These are phyloP conservation scores for Arachnopeziza araneosa DNA, from an alignment of 2,329 filamentous ascomycete genomes.

Conservation along the genomic window DNA sequence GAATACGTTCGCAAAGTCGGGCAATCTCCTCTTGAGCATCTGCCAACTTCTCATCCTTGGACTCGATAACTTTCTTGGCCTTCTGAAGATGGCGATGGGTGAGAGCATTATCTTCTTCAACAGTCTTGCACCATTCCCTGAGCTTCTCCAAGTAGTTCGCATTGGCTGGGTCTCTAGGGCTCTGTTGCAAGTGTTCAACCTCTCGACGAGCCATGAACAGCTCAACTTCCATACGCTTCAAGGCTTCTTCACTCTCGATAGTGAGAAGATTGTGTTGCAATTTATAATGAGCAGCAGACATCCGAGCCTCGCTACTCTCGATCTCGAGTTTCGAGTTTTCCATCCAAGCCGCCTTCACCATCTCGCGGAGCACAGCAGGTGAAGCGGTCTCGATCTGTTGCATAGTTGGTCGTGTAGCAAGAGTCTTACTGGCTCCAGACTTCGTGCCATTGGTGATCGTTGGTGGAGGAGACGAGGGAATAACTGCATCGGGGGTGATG, in stretches of 20 bases:
- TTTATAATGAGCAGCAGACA: slow-evolving; percentile 84
- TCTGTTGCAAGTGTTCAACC: slow-evolving; percentile 76
- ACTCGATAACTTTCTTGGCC: slow-evolving; percentile 72
- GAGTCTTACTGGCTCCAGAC: background rate
- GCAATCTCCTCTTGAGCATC: slow-evolving; percentile 69
- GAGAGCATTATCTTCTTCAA: slow-evolving; percentile 59
- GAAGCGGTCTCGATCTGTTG: slow-evolving; percentile 48
- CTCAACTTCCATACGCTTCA: slow-evolving; percentile 83
- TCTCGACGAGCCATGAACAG: slow-evolving; percentile 87
- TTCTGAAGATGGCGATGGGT: slow-evolving; percentile 61
- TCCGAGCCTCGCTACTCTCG: slow-evolving; percentile 60
- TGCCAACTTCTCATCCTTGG: slow-evolving; percentile 68
- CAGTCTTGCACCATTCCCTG: slow-evolving; percentile 59
- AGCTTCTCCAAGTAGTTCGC: slow-evolving; percentile 55
- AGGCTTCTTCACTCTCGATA: slow-evolving; percentile 77
- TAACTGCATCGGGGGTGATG: slow-evolving; percentile 10
- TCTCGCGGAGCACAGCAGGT: slow-evolving; percentile 49
- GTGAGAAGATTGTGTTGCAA: slow-evolving; percentile 80
- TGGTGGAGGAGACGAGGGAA: slow-evolving; percentile 26
- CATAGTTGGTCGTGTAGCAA: slow-evolving; percentile 34
- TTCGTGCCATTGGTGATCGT: slow-evolving; percentile 10
- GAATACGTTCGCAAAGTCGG: slow-evolving; percentile 74
- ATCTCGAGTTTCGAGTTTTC: slow-evolving; percentile 49
- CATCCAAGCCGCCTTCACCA: slow-evolving; percentile 49
- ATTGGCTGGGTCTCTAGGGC: slow-evolving; percentile 53